A percentile compares a stretch with the other conserved stretches of the same genome.
Conservation (phyloP, 495 filamentous ascomycete species). For the Aspergillus sclerotiicarbonarius region DNA sequence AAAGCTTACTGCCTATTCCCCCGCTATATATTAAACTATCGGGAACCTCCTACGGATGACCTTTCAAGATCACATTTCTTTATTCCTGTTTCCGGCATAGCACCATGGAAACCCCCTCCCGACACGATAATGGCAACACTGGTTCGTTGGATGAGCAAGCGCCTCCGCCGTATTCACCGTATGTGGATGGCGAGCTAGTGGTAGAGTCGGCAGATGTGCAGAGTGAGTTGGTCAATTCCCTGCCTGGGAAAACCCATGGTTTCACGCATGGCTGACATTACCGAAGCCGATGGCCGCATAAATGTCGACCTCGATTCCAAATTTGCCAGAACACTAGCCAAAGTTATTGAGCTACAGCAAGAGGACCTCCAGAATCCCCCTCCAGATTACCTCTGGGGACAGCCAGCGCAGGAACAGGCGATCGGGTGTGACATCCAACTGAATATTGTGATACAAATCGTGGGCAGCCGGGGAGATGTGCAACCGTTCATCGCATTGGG, state of each 20-base stretch:
- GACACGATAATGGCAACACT: background rate
- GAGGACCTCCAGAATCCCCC: slow-evolving; percentile 8
- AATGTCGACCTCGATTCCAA: slow-evolving; percentile 13
- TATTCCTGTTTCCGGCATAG: background rate
- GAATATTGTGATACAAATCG: slow-evolving; percentile 55
- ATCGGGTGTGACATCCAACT: slow-evolving; percentile 20
- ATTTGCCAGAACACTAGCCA: slow-evolving; percentile 12
- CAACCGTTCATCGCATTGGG: slow-evolving; percentile 55
- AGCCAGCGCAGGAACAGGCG: slow-evolving; percentile 16
- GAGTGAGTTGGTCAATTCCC: background rate
- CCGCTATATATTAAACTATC: background rate
- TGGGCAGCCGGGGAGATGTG: slow-evolving; percentile 54
- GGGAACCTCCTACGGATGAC: background rate
- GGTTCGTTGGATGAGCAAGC: background rate
- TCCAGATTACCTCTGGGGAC: slow-evolving; percentile 1
- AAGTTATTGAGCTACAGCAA: background rate
- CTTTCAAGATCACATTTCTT: background rate
- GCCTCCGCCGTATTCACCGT: slow-evolving; percentile 1
- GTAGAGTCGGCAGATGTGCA: slow-evolving; percentile 3
- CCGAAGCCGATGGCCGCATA: slow-evolving; percentile 8
- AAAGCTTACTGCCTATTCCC: background rate
- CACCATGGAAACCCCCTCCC: background rate
- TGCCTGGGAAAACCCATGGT: background rate
- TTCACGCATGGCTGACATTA: background rate
- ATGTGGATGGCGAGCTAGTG: background rate